Conservation (phyloP, 805 yeast species). For the Clavispora phyllophila region DNA sequence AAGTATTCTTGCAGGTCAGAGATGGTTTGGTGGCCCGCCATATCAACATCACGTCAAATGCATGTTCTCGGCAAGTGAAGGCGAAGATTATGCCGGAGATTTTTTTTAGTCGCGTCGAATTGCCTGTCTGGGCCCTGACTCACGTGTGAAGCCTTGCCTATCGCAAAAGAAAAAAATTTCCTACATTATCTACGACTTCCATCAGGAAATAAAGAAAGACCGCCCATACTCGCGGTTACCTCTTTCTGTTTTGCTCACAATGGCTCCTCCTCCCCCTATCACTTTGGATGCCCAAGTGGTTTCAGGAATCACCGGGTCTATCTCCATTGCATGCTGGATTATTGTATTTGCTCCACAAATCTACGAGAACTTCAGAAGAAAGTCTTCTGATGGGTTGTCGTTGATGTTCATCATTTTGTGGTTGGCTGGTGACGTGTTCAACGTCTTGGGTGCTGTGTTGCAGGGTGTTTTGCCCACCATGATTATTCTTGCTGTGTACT, state of each 20-base stretch:
- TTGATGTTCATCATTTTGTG: slow-evolving; percentile 81
- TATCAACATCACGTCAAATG: neutral
- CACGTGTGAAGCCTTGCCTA: slow-evolving; percentile 1
- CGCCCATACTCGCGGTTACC: neutral
- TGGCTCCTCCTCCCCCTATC: slow-evolving; percentile 65
- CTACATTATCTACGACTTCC: neutral
- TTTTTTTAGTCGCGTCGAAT: neutral
- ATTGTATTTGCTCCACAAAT: slow-evolving; percentile 97
- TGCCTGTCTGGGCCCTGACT: neutral
- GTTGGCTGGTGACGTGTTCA: slow-evolving; percentile 92
- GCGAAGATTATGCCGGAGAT: neutral
- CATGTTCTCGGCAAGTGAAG: neutral
- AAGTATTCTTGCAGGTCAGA: too few relatives aligned
- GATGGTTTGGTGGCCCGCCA: too few relatives aligned
- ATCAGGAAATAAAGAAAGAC: neutral
- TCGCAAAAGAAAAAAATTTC: neutral
- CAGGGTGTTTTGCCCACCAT: slow-evolving; percentile 93
- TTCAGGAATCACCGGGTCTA: slow-evolving; percentile 77
- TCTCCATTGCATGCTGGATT: slow-evolving; percentile 96
- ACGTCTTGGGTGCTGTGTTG: slow-evolving; percentile 82
- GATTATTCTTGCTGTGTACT: slow-evolving; percentile 88
- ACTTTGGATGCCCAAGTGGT: slow-evolving; percentile 64
- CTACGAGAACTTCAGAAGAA: slow-evolving; percentile 81
- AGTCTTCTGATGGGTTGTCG: slow-evolving; percentile 87
- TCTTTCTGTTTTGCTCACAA: slow-evolving; percentile 2